Evolutionary conservation across 129 eudicot species (phyloP), one percentile per base, ranked within the genome.

Genomic region (Arctium minus): DNA sequence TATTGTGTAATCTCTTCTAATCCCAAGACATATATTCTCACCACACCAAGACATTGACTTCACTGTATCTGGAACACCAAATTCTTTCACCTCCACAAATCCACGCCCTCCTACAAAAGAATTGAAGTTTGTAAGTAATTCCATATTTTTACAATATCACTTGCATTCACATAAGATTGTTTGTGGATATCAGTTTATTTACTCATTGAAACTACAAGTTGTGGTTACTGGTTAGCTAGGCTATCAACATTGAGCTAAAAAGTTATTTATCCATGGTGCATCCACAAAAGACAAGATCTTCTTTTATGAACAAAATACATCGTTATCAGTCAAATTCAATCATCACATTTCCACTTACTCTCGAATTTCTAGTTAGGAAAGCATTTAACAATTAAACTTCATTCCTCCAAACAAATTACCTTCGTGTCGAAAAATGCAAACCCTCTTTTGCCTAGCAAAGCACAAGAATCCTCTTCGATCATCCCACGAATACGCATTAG

Each of bases 11-110:
- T 96, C 99, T 89, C 90, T 96, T 80, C 88, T 89, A 70, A 96
- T 89, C 36, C 99, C 99, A 81, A 96, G 69, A 82, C 99, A 96
- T 83, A 96, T 93, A 73, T 96, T 96, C 85, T 96, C 99, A 30
- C 99, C 99, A 88, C 98, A 96, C 99, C 99, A 96, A 62, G 99
- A 84, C 96, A 96, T 88, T 53, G 99, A 96, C 84, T 96, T 96
- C 70, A 96, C 98, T 7, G 86, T 82, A 82, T 96, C 99, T 2
- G 99, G 99, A 68, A 93, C 94, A 65, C 98, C 89, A 84, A 86
- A 96, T 73, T 96, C 99, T 86, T 93, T 96, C 81, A 96, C 98
- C 86, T 96, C 99, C 73, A 93, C 99, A 80, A 96, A 96, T 33
- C 99, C 99, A 65, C 98, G 85, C 17, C 99, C 99, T 76, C 96